Base-by-base conservation (phyloP, 192 early-diverging fungal species). In the Podila clonocystis region DNA sequence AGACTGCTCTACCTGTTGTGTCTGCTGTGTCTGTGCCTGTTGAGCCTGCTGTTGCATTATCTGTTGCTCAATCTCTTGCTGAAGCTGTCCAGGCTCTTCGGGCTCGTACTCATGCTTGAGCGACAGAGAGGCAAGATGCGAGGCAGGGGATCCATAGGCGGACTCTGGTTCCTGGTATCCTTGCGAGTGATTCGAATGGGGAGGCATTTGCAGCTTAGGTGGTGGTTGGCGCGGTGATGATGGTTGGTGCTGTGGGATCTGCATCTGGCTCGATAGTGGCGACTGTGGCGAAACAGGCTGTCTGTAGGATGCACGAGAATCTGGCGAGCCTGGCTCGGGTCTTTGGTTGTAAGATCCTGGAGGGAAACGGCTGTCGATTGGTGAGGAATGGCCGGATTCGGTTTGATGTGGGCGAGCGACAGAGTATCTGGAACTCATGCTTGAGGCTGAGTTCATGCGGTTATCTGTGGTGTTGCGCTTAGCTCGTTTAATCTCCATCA, bases 401-500 rank as follows among this genome's bases (percentile, higher is more conserved):
- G 63, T 33, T 11, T 66, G 67, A 13, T 36, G 13, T 9, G 74
- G 70, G 6, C 73, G 68, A 45, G 41, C 24, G n/a, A 45, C 52
- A 33, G 82, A 70, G 26, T 71, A 69, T 9, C 73, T 58, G 8
- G 79, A 74, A 31, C 48, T 45, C 29, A 72, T 28, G 26, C 65
- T 80, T 20, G 77, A 80, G n/a, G 58, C 38, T 5, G 77, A 73
- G 58, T 73, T 73, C 45, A 65, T 22, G 17, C 82, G 61, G 22
- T 62, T 50, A 38, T 88, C 87, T 7, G 66, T 70, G 5, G 87
- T 86, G 34, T 79, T 80, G 41, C 84, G 62, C 41, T 83, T 85
- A 3, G 86, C 86, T 24, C 89, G 75, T 72, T 95, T 94, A 71
- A 98, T 94, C 65, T 96, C 95, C 50, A 85, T 82, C 58, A 96